Evolutionary conservation across 2,329 filamentous ascomycete species (phyloP).

Genomic region (Pseudodiploospora longispora): DNA sequence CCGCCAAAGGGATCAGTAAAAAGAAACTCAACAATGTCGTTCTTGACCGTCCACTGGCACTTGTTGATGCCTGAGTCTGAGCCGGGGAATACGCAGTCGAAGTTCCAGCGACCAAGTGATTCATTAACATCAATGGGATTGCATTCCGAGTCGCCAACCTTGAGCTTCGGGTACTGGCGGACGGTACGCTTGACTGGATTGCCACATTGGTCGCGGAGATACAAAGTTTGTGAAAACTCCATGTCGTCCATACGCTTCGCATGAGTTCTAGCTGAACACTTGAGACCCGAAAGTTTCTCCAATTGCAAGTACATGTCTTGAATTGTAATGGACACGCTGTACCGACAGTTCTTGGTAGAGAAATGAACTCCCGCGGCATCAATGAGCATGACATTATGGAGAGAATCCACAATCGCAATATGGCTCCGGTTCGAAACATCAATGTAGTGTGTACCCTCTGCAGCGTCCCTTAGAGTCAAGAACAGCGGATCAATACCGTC

Average conservation of each 20-base stretch:
- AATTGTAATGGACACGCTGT: conserved; percentile 24
- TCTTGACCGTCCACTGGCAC: conserved; percentile 25
- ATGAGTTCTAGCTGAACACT: conserved; percentile 18
- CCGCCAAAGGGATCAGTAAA: conserved; percentile 27
- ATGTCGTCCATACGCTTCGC: conserved; percentile 17
- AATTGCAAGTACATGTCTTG: conserved; percentile 26
- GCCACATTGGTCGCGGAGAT: conserved; percentile 28
- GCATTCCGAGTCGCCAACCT: conserved; percentile 24
- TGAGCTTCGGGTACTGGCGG: conserved; percentile 21
- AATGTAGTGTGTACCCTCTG: conserved; percentile 19
- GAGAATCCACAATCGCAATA: conserved; percentile 23
- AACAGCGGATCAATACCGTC: conserved; percentile 24
- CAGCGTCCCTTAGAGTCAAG: conserved; percentile 22
- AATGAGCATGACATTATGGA: conserved; percentile 24
- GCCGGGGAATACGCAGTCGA: conserved; percentile 28
- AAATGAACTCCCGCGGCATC: conserved; percentile 27
- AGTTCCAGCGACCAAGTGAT: conserved; percentile 22
- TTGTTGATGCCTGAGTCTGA: conserved; percentile 18
- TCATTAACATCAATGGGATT: conserved; percentile 19
- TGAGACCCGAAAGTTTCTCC: conserved; percentile 19
- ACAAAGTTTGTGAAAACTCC: conserved; percentile 23
- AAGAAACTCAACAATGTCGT: conserved; percentile 25
- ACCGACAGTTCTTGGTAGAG: conserved; percentile 23
- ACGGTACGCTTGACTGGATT: conserved; percentile 18
- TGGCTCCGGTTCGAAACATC: conserved; percentile 26